Base-by-base conservation (phyloP, 2,329 filamentous ascomycete genomes). In the Scortechinia acanthostroma region DNA sequence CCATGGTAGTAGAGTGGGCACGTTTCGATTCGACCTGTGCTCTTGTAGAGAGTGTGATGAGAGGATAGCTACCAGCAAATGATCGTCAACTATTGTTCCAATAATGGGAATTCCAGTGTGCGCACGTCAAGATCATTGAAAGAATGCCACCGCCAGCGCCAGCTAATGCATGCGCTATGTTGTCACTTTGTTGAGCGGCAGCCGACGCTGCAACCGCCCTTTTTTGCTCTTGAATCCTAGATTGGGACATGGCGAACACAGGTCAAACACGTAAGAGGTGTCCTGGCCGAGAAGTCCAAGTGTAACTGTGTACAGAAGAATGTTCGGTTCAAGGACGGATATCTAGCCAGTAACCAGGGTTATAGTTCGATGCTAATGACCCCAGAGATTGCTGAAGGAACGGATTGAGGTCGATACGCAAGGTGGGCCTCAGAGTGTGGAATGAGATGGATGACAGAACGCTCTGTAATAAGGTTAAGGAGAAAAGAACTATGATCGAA, bases 21-120 rank as follows among this genome's bases (percentile, higher is more conserved):
- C 91, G 89, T 67, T 88, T 93, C 48, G 93, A 96, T 69, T 98
- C 93, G 63, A 98, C 91, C 67, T 98, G 93, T 37, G 93, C 93
- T 61, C 93, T 87, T 23, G 93, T 98, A 19, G 93, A 98, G 51
- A 98, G 84, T 23, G 93, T 97, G 61, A 98, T 95, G 56, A 98
- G 82, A 35, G 93, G 93, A 65, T 97, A 97, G 53, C 88, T 93
- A 58, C 17, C 25, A 30, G 10, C 25, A n/a, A n/a, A n/a, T 10
- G 17, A 40, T 19, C 20, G 35, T 40, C 17, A 40, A 19, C 25
- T 10, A 30, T 30, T 14, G 22, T 53, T 55, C 40, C 40, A 46
- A 44, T 42, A 43, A 25, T 21, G 30, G 46, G n/a, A n/a, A n/a
- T n/a, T n/a, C n/a, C n/a, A n/a, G n/a, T n/a, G 42, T 21, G 44